phyloP scores from a whole-genome alignment of 1,284 basidiomycete species.

The Leccinum fuscescens region DNA sequence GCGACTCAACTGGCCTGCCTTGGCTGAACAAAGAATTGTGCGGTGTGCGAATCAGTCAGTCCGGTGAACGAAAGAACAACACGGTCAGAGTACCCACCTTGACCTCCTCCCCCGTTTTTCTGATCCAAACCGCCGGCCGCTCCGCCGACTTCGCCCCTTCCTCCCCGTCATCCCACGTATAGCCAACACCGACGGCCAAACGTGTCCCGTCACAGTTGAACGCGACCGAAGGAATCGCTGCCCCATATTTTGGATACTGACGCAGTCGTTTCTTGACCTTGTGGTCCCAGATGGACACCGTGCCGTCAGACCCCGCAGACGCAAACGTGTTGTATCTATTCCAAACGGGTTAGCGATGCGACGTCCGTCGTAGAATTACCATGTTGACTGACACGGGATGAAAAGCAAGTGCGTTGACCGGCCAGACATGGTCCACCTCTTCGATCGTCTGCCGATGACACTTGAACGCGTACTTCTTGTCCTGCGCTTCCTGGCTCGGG shows the following conservation, averaged over 20 bases:
- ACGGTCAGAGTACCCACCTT: slow-evolving; percentile 41
- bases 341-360: background rate
- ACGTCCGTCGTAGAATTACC: background rate
- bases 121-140: slow-evolving; percentile 46
- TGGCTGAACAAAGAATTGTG: slow-evolving; percentile 8
- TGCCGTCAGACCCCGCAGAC: slow-evolving; percentile 89
- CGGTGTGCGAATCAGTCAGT: background rate
- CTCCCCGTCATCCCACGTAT: slow-evolving; percentile 87
- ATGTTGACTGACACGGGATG: slow-evolving; percentile 69
- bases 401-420: slow-evolving; percentile 93
- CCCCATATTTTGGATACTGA: slow-evolving; percentile 79
- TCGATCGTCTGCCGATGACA: slow-evolving; percentile 91
- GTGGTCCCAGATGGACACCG: slow-evolving; percentile 95
- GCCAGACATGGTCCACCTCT: slow-evolving; percentile 97
- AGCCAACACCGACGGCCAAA: slow-evolving; percentile 80
- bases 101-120: slow-evolving; percentile 58
- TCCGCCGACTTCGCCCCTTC: slow-evolving; percentile 54
- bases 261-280: slow-evolving; percentile 93
- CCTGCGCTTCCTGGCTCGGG: slow-evolving; percentile 70
- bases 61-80: background rate
- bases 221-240: slow-evolving; percentile 69
- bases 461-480: slow-evolving; percentile 97
- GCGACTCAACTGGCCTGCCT: slow-evolving; percentile 18
- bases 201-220: slow-evolving; percentile 84
- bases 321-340: slow-evolving; percentile 90